Evolutionary conservation across 345 rosid species (phyloP), one percentile per base, ranked within the genome.

Genomic region (Moricandia moricandioides): DNA sequence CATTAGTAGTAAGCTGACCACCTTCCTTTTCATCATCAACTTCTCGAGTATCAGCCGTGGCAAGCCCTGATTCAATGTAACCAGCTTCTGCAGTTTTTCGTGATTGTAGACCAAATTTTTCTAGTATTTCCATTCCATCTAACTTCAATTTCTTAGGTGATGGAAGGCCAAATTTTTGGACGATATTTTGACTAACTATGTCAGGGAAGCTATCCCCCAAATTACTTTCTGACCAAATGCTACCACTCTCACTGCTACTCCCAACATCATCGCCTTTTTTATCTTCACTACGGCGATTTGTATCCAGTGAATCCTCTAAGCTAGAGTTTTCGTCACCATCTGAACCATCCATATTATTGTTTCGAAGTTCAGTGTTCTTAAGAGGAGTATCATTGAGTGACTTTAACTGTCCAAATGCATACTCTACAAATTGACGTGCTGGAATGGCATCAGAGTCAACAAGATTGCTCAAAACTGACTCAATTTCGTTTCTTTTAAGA

Each of bases 1-100:
- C 40, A 31, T 73, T 84, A 57, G 69, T 69, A 45, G 71, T 37
- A 47, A 70, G 74, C 34, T 77, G 74, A 30, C 77, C 82, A 57
- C 74, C 83, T 62, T 79, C 79, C 69, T 82, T 80, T 65, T 81
- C 82, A 71, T 80, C 74, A 52, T 83, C 76, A 43, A 68, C 73
- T 49, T 84, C 85, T 75, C 73, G 83, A 66, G 60, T 72, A 78
- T 81, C 74, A 35, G 90, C 84, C 64, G 81, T 84, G 51, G 96
- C 98, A 67, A 94, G 93, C 73, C 97, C 98, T 70, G 98, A 91
- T 79, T 88, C 93, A 75, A 94, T 62, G 75, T 85, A 94, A 75
- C 75, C 69, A 67, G 86, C 86, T 82, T 94, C 95, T 34, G 98
- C 97, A 47, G 82, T 83, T 78, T 86, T 82, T 72, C 80, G 83